These are phyloP conservation scores for Phytophthora boehmeriae DNA, from an alignment of 352 stramenopile genomes.

Conservation along the genomic window DNA sequence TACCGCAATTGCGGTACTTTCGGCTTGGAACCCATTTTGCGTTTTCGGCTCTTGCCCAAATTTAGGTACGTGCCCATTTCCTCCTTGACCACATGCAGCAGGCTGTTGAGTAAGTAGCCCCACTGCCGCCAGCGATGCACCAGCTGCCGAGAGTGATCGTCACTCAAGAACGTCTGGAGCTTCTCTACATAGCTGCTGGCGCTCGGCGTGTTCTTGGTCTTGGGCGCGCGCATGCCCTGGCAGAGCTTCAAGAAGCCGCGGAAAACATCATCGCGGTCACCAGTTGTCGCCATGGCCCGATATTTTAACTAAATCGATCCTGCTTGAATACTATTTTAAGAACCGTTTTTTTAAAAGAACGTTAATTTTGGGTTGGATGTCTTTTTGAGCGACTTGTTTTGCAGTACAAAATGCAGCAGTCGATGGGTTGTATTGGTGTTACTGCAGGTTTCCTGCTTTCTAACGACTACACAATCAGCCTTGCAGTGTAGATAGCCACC, in stretches of 20 bases:
- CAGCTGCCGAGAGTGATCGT: constrained; percentile 50
- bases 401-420: no score
- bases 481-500: constrained; percentile 8
- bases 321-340: no score
- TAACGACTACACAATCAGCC: constrained; percentile 23
- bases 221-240: constrained; percentile 51
- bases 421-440: constrained; percentile 19
- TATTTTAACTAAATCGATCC: no score
- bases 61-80: constrained; percentile 56
- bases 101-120: constrained; percentile 57
- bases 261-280: constrained; percentile 45
- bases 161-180: constrained; percentile 56
- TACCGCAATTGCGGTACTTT: constrained; percentile 50
- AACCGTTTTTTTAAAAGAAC: no score
- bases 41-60: constrained; percentile 24
- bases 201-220: constrained; percentile 41
- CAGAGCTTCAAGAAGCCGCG: constrained; percentile 47
- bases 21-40: constrained; percentile 32
- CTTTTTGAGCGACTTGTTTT: constrained; percentile 7
- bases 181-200: constrained; percentile 29
- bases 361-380: no score
- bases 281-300: neutral
- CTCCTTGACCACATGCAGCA: constrained; percentile 53
- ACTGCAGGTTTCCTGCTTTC: neutral
- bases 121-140: constrained; percentile 80